Evolutionary conservation across 768 basidiomycete species (phyloP).

Genomic region (Russula dissimulans): DNA sequence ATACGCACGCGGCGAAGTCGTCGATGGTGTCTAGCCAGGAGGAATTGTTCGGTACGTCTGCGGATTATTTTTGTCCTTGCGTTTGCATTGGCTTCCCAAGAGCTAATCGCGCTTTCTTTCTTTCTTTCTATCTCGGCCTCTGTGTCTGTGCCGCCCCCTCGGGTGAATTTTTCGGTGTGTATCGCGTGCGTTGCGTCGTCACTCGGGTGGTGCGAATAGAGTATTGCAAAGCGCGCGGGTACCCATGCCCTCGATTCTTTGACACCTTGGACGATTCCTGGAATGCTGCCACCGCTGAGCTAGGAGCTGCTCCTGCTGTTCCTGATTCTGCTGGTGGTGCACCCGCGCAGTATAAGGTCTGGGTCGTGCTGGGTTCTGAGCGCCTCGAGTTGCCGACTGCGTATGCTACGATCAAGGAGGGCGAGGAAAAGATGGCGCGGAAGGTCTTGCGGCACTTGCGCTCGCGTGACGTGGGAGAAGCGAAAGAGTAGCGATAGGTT

Average conservation of each 20-base stretch:
- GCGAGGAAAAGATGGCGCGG: slow-evolving; percentile 20
- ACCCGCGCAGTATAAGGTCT: slow-evolving; percentile 13
- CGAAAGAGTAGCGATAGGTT: background rate
- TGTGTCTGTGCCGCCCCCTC: background rate
- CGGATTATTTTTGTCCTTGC: background rate
- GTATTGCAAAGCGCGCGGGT: background rate
- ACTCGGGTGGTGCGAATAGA: background rate
- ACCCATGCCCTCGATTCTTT: slow-evolving; percentile 1
- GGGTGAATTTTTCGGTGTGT: no score
- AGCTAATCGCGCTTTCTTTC: background rate
- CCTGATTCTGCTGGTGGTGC: background rate
- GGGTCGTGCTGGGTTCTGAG: slow-evolving; percentile 20
- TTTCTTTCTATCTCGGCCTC: background rate
- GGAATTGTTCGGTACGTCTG: slow-evolving; percentile 4
- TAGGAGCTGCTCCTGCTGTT: no score
- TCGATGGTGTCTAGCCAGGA: background rate
- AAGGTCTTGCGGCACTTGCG: slow-evolving; percentile 20
- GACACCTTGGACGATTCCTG: background rate
- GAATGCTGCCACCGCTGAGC: background rate
- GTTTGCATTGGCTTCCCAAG: background rate
- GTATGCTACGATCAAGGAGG: slow-evolving; percentile 11
- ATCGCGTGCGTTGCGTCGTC: background rate
- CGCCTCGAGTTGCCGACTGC: slow-evolving; percentile 17
- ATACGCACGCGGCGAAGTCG: background rate
- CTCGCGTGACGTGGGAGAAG: background rate